Base-by-base conservation (phyloP, 805 yeast species). In the Teunomyces stri region DNA sequence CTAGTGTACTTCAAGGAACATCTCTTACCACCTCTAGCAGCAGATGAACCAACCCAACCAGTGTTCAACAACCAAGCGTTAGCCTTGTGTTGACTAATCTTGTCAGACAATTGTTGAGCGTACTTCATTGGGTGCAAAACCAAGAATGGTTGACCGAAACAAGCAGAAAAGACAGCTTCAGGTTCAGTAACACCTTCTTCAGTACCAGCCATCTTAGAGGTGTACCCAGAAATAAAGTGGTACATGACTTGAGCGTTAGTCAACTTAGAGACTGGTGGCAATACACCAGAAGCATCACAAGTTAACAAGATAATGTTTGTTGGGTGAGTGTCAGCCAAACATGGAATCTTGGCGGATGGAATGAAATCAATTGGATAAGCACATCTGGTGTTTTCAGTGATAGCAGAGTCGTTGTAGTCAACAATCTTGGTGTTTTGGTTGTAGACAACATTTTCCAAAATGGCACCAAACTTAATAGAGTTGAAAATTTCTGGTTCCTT, bases 141-240 rank as follows among this genome's bases (percentile, higher is more conserved):
- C 74, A 92, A 79, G 87, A 92, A 92, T 55, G 99, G 99, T 78
- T 92, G 98, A 66, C 98, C 99, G 70, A 91, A 92, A 78, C 99
- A 92, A 46, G 99, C 96, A 52, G 96, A 88, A 82, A 92, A 92
- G 15, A 97, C 89, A 48, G 97, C 96, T 72, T 88, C 90, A 52
- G 99, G 98, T 76, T 92, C 97, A 53, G 97, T 91, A 56, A 92
- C 89, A 72, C 99, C 99, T 70, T 89, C 95, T 75, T 92, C 99
- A 45, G 99, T 92, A 70, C 98, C 98, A 52, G 99, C 97, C 96
- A 92, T 92, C 82, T 94, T 92, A 47, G 98, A 92, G 52, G 99
- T 92, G 81, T 92, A 92, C 63, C 99, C 99, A 54, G 96, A 87
- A 60, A 92, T 92, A 76, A 92, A 92, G 76, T 92, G 98, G 81